phyloP scores from a whole-genome alignment of 495 filamentous ascomycete genomes.

The Pseudevernia furfuracea region DNA sequence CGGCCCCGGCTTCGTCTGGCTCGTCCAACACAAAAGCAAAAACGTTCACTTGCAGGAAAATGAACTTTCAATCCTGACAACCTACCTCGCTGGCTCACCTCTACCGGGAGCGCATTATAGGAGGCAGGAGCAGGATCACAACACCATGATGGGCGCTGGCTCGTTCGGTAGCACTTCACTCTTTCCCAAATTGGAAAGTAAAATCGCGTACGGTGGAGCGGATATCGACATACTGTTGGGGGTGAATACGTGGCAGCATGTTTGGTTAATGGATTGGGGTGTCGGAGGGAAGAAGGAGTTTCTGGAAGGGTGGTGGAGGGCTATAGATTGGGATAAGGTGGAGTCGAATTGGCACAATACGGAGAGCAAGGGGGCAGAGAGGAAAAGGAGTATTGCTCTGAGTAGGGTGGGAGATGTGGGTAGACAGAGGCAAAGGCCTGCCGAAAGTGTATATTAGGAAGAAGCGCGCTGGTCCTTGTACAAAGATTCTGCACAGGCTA shows the following conservation, averaged over 20 bases:
- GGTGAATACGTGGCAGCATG: slow-evolving; percentile 95
- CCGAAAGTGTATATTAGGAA: not conserved
- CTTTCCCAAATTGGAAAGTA: slow-evolving; percentile 35
- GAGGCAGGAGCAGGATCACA: slow-evolving; percentile 71
- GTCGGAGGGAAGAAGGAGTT: slow-evolving; percentile 69
- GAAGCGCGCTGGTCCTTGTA: not conserved
- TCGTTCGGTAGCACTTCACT: slow-evolving; percentile 38
- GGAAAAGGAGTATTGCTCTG: not conserved
- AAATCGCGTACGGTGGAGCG: slow-evolving; percentile 57
- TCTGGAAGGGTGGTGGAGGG: slow-evolving; percentile 76
- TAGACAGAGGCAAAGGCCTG: not conserved
- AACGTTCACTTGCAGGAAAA: slow-evolving; percentile 33
- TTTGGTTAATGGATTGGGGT: slow-evolving; percentile 80
- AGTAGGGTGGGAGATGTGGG: not conserved
- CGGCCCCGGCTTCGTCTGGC: slow-evolving; percentile 95
- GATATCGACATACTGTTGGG: slow-evolving; percentile 72
- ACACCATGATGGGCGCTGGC: slow-evolving; percentile 46
- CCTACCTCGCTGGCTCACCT: slow-evolving; percentile 86
- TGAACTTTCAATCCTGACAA: slow-evolving; percentile 67
- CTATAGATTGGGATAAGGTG: slow-evolving; percentile 77
- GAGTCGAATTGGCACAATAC: slow-evolving; percentile 16
- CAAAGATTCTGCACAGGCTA: not conserved
- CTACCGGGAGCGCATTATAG: slow-evolving; percentile 79
- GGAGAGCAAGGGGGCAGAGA: not conserved
- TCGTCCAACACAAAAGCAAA: slow-evolving; percentile 48